These are phyloP conservation scores for Teratosphaeria nubilosa DNA, from an alignment of 2,329 filamentous ascomycete species.

Conservation along the genomic window DNA sequence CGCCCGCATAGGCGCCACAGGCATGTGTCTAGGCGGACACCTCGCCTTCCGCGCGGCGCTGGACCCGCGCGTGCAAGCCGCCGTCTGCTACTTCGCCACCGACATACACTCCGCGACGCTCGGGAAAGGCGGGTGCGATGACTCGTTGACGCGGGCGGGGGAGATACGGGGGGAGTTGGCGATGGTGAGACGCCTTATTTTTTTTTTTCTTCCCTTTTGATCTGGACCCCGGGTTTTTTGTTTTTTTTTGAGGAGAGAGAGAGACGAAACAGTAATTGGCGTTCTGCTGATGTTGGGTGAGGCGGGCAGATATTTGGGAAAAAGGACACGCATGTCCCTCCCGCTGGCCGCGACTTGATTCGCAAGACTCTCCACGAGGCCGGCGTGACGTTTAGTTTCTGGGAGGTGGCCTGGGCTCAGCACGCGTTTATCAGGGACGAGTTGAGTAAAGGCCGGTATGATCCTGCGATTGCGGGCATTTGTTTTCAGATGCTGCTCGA, in stretches of 20 bases:
- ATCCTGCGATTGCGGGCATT: constrained; percentile 73
- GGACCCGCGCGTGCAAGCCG: constrained; percentile 64
- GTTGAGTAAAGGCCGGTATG: constrained; percentile 80
- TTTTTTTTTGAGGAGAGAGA: too few species aligned
- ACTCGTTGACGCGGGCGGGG: constrained; percentile 48
- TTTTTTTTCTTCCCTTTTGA: not conserved
- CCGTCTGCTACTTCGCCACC: constrained; percentile 84
- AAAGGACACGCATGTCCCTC: constrained; percentile 80
- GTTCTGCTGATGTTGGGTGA: not conserved
- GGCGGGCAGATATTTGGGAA: constrained; percentile 65
- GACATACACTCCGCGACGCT: constrained; percentile 76
- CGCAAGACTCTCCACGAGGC: constrained; percentile 69
- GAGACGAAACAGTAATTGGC: too few species aligned
- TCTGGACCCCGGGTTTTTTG: too few species aligned
- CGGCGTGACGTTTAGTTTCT: constrained; percentile 66
- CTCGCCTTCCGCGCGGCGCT: constrained; percentile 65
- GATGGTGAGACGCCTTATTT: constrained; percentile 41
- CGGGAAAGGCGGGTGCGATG: constrained; percentile 56
- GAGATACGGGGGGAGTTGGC: constrained; percentile 70
- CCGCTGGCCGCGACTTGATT: constrained; percentile 72
- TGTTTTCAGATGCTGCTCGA: constrained; percentile 89
- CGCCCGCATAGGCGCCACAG: constrained; percentile 56
- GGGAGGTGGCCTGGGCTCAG: constrained; percentile 88
- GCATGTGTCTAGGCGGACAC: constrained; percentile 91
- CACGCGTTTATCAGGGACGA: constrained; percentile 93